A percentile compares a stretch with the other conserved stretches of the same genome.
phyloP scores from a whole-genome alignment of 2,329 filamentous ascomycete species.

The Sordariomycetes sp. region DNA sequence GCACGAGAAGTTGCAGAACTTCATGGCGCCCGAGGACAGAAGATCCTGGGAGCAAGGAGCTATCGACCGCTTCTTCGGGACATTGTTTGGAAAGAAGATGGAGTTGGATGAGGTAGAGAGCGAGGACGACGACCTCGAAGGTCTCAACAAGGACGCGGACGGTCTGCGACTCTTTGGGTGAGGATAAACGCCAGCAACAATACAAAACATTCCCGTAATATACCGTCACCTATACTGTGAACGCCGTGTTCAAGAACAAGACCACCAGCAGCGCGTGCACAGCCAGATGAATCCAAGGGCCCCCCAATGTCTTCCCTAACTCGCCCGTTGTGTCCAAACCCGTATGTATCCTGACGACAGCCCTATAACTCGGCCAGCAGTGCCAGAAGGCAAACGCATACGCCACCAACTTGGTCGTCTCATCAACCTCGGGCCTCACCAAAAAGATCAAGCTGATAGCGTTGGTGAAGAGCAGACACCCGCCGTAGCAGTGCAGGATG shows the following conservation, averaged over 20 bases:
- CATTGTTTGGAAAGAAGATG: conserved; percentile 63
- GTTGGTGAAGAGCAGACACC: conserved; percentile 33
- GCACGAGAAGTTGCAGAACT: conserved; percentile 95
- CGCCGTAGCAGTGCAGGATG: conserved; percentile 37
- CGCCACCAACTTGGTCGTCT: conserved; percentile 22
- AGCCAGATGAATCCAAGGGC: conserved; percentile 33
- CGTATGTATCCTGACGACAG: conserved; percentile 22
- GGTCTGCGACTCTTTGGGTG: conserved; percentile 40
- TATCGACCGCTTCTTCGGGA: conserved; percentile 68
- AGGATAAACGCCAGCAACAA: background rate
- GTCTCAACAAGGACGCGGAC: conserved; percentile 26
- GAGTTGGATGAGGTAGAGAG: conserved; percentile 51
- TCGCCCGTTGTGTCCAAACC: conserved; percentile 7
- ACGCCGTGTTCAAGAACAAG: conserved; percentile 18
- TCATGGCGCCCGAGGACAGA: conserved; percentile 88
- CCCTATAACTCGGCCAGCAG: conserved; percentile 35
- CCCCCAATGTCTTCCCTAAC: conserved; percentile 26
- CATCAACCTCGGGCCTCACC: conserved; percentile 17
- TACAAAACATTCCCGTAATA: too few species aligned
- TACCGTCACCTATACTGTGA: conserved; percentile 3
- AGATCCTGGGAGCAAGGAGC: conserved; percentile 72
- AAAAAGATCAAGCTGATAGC: conserved; percentile 30
- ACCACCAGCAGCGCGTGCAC: conserved; percentile 29
- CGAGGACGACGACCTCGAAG: conserved; percentile 31
- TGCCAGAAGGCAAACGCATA: conserved; percentile 38